Conservation (phyloP, 1,284 basidiomycete genomes). For the Kwoniella shivajii region DNA sequence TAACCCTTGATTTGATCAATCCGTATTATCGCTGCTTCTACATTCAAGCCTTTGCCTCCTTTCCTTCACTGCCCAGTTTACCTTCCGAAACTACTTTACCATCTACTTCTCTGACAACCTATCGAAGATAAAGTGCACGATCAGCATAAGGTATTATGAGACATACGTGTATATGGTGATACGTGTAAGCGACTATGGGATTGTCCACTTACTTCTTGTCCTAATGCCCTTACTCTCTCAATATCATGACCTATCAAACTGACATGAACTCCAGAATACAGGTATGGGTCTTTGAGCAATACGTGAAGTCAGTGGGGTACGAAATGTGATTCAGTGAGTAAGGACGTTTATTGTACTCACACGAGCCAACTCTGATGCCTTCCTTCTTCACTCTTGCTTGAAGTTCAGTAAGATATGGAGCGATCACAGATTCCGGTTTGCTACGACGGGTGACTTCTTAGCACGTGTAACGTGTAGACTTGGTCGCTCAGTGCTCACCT, state of each 20-base stretch:
- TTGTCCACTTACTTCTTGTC: constrained; percentile 65
- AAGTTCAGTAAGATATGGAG: constrained; percentile 79
- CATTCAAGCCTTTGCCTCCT: constrained; percentile 28
- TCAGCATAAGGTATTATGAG: not conserved
- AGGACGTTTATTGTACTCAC: no score
- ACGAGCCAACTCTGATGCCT: constrained; percentile 81
- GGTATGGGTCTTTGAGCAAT: constrained; percentile 60
- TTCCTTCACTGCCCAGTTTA: constrained; percentile 47
- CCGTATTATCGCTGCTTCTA: not conserved
- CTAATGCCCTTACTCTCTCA: constrained; percentile 60
- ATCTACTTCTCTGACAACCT: constrained; percentile 57
- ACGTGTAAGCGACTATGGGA: not conserved
- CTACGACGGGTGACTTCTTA: constrained; percentile 53
- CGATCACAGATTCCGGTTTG: constrained; percentile 81
- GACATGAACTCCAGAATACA: constrained; percentile 61
- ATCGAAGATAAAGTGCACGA: not conserved
- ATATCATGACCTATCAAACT: constrained; percentile 77
- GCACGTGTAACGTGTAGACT: not conserved
- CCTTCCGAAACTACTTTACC: constrained; percentile 57
- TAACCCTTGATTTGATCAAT: not conserved
- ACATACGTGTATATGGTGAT: not conserved
- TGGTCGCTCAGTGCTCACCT: constrained; percentile 57
- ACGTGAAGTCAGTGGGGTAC: not conserved
- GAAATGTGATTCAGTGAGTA: constrained; percentile 9
- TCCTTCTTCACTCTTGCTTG: constrained; percentile 73